Percentiles rank a stretch among this genome's conserved stretches.
Evolutionary conservation across 176 grass and related monocot genomes (phyloP).

Genomic region (Panicum miliaceum): DNA sequence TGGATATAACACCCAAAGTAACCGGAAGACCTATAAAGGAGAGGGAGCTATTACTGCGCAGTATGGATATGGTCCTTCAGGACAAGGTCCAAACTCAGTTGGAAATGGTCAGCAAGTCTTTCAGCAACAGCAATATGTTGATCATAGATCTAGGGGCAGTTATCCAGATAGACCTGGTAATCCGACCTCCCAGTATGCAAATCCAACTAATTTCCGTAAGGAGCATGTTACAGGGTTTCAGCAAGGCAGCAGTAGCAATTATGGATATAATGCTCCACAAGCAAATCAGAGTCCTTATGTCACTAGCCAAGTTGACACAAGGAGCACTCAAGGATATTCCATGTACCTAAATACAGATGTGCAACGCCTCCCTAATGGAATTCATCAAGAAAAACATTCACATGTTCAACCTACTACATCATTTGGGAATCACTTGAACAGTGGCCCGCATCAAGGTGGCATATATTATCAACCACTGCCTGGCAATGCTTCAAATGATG

Average conservation of each 20-base stretch:
- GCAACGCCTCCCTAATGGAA: constrained; percentile 34
- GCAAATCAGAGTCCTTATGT: constrained; percentile 41
- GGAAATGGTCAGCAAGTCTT: constrained; percentile 45
- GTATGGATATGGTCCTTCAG: constrained; percentile 36
- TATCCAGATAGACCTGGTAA: constrained; percentile 27
- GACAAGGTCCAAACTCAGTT: constrained; percentile 34
- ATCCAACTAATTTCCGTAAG: constrained; percentile 37
- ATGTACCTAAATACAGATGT: constrained; percentile 43
- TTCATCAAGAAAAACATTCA: constrained; percentile 44
- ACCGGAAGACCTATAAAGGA: constrained; percentile 34
- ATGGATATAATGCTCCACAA: constrained; percentile 49
- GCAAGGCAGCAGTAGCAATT: constrained; percentile 42
- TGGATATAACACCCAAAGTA: constrained; percentile 38
- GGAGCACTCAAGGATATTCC: constrained; percentile 38
- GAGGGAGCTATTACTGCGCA: constrained; percentile 35
- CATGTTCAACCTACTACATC: constrained; percentile 25
- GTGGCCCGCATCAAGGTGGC: constrained; percentile 32
- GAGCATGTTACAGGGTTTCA: constrained; percentile 45
- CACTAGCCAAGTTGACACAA: constrained; percentile 28
- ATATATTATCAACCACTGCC: constrained; percentile 27
- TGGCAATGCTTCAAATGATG: constrained; percentile 21
- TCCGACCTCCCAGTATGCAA: constrained; percentile 40
- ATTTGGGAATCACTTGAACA: constrained; percentile 36
- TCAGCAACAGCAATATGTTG: constrained; percentile 43
- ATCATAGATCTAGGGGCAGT: constrained; percentile 38